Percentiles rank a stretch among this genome's conserved stretches.
These are phyloP conservation scores for Excoecaria cochinchinensis DNA, from an alignment of 345 rosid species.

Conservation along the genomic window DNA sequence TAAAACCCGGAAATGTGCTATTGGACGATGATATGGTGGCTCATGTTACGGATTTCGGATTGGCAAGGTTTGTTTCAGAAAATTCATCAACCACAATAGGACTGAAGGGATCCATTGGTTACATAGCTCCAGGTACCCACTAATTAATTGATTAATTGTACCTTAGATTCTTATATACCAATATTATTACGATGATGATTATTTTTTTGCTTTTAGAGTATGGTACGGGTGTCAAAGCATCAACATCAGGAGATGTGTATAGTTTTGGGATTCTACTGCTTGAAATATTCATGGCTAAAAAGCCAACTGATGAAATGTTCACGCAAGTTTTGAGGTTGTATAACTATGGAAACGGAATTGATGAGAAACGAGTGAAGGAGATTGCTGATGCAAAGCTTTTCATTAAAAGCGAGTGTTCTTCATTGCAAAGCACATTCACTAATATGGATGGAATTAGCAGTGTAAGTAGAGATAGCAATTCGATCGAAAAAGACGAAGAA, in stretches of 20 bases:
- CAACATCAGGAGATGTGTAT: conserved; percentile 18
- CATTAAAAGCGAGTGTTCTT: not conserved
- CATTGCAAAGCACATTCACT: not conserved
- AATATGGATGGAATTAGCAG: not conserved
- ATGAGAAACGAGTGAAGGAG: not conserved
- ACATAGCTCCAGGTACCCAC: conserved; percentile 24
- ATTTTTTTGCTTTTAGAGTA: not conserved
- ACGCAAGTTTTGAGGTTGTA: not conserved
- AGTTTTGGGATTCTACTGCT: conserved; percentile 24
- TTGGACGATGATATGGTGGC: conserved; percentile 25
- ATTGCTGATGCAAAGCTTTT: conserved; percentile 5
- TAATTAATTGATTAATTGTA: not conserved
- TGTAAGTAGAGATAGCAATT: not conserved
- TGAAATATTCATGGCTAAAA: conserved; percentile 16
- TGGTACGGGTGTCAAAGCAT: conserved; percentile 9
- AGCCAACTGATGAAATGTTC: conserved; percentile 16
- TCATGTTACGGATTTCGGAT: conserved; percentile 24
- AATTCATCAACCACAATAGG: not conserved
- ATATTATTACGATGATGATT: not conserved
- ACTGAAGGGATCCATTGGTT: conserved; percentile 19
- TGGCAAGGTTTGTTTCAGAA: conserved; percentile 14
- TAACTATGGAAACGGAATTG: not conserved
- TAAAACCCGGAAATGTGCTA: conserved; percentile 25
- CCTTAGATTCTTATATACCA: not conserved
- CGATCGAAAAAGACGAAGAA: conserved; percentile 6